phyloP scores from a whole-genome alignment of 495 filamentous ascomycete species.

The Trichoderma orchidacearum region DNA sequence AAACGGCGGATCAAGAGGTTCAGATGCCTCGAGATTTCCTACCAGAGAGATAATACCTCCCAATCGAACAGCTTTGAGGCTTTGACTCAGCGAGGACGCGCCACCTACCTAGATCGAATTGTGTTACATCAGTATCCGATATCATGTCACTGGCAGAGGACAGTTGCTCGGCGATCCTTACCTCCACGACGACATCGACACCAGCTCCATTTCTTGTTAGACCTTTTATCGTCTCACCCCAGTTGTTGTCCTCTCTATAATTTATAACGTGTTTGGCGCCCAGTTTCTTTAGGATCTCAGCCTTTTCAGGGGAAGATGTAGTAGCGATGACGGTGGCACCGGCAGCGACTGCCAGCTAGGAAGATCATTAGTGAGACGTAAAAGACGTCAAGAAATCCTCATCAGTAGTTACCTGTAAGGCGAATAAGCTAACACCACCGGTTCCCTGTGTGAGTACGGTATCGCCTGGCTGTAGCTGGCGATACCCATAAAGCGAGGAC shows the following conservation, averaged over 20 bases:
- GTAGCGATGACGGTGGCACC: constrained; percentile 26
- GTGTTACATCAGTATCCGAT: not conserved
- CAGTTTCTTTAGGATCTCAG: constrained; percentile 17
- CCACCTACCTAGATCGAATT: constrained; percentile 38
- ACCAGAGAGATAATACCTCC: constrained; percentile 45
- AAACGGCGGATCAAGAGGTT: constrained; percentile 23
- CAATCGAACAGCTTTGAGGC: constrained; percentile 34
- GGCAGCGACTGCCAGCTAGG: constrained; percentile 21
- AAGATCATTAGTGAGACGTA: constrained; percentile 11
- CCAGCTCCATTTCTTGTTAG: constrained; percentile 36
- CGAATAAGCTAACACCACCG: constrained; percentile 19
- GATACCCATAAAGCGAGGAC: constrained; percentile 21
- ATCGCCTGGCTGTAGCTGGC: constrained; percentile 9
- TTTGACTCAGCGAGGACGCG: constrained; percentile 35
- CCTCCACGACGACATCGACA: constrained; percentile 35
- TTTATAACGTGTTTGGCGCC: constrained; percentile 41
- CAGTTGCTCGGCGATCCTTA: not conserved
- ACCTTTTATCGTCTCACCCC: constrained; percentile 45
- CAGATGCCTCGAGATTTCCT: constrained; percentile 36
- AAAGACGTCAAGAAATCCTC: not conserved
- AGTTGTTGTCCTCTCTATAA: constrained; percentile 44
- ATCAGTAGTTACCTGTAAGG: constrained; percentile 23
- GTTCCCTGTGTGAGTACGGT: constrained; percentile 19
- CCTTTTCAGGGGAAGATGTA: constrained; percentile 20
- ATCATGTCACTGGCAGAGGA: not conserved